A percentile compares a stretch with the other conserved stretches of the same genome.
These are phyloP conservation scores for Mallotus repandus DNA, from an alignment of 441 rosid species.

Conservation along the genomic window DNA sequence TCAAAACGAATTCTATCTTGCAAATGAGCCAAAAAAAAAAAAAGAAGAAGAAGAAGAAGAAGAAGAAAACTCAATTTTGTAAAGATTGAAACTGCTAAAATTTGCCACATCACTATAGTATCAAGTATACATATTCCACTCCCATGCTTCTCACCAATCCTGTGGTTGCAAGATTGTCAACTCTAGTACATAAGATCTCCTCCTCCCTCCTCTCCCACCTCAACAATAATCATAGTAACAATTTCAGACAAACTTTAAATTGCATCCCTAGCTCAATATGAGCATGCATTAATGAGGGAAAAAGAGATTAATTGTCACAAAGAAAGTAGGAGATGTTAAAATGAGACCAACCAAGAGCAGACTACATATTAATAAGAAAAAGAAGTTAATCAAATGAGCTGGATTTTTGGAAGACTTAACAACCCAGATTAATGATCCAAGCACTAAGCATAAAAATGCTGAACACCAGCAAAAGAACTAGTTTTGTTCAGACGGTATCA, in stretches of 20 bases:
- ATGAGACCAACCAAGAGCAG: not conserved
- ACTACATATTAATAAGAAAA: not conserved
- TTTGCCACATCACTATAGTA: not conserved
- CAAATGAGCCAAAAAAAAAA: not conserved
- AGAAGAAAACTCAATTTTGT: not conserved
- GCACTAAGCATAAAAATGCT: not conserved
- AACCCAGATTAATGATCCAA: not conserved
- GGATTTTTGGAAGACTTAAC: not conserved
- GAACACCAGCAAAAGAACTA: not conserved
- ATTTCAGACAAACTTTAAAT: not conserved
- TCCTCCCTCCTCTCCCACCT: too few species aligned
- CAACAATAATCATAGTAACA: too few species aligned
- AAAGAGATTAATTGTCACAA: too few species aligned
- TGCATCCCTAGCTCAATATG: not conserved
- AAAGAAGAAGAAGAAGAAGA: not conserved
- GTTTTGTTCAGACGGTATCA: not conserved
- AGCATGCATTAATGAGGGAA: too few species aligned
- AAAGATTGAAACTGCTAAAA: not conserved
- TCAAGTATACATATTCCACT: not conserved
- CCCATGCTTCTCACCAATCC: not conserved
- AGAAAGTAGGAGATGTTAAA: not conserved
- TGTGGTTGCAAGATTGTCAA: not conserved
- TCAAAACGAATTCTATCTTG: not conserved
- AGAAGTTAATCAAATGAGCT: not conserved
- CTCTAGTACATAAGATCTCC: not conserved